Evolutionary conservation across 176 grass and related monocot genomes (phyloP).

Genomic region (Bothriochloa decipiens): DNA sequence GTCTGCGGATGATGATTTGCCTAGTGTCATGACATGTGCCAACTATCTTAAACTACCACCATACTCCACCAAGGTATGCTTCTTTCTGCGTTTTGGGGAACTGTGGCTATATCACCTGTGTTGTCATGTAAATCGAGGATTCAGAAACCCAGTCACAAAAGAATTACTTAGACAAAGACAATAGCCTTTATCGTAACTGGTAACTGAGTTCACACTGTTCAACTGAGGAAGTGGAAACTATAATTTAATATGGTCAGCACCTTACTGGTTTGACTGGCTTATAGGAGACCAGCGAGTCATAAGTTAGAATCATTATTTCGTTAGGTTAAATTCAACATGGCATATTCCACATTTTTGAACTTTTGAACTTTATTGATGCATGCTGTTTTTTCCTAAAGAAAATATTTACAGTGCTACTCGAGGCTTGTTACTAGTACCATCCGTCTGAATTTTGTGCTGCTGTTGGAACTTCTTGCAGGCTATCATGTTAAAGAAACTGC

Average conservation of each 20-base stretch:
- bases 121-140: background rate
- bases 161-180: background rate
- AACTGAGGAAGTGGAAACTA: background rate
- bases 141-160: background rate
- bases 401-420: background rate
- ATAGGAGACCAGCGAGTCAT: too few relatives aligned
- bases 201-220: background rate
- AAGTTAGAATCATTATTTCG: background rate
- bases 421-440: background rate
- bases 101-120: background rate
- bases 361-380: background rate
- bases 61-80: constrained; percentile 81
- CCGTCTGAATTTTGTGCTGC: constrained; percentile 4
- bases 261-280: background rate
- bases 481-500: constrained; percentile 81
- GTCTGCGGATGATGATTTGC: constrained; percentile 79
- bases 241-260: background rate
- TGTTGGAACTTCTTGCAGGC: constrained; percentile 55
- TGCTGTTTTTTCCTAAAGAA: background rate
- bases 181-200: background rate
- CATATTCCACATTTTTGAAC: background rate
- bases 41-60: constrained; percentile 96
- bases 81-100: constrained; percentile 13
- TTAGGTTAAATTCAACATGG: background rate
- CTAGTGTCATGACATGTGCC: constrained; percentile 95